Evolutionary conservation across 345 rosid species (phyloP), one percentile per base, ranked within the genome.

Genomic region (Zanthoxylum bungeanum): DNA sequence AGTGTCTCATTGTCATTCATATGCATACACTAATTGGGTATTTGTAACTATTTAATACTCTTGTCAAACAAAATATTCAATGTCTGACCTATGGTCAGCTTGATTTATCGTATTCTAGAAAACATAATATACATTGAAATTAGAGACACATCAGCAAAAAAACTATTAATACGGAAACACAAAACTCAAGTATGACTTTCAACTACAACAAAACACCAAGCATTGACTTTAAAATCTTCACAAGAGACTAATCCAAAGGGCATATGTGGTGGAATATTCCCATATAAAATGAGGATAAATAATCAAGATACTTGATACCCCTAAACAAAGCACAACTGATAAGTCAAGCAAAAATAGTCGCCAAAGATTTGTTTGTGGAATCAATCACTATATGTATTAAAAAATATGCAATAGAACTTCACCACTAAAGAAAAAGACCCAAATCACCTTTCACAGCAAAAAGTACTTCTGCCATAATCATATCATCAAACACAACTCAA

Each of bases 231-330:
- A 46, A 22, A 17, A 11, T 64, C 75, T 67, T 66, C 52, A 56
- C 42, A 1, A 4, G 24, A 73, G 70, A 52, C 69, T 50, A 73
- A 61, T 75, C 78, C 73, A 64, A 50, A 77, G 69, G 80, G 79
- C 33, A 83, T 77, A 77, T 60, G 6, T 31, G 66, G 64, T 4
- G 70, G 89, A 77, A 87, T 85, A 87, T 85, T 80, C 86, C 68
- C 71, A 55, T 25, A 56, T 58, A 31, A 60, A 70, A 71, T 63
- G 46, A 64, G 36, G 61, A 60, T 51, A 71, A 39, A 5, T 9
- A 11, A 24, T 55, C 11, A 65, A 75, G 60, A 77, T 56, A 73
- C 76, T 68, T 57, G 62, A 73, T 67, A 78, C 73, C 80, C 56
- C 52, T 64, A 51, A 61, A 51, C 46, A 44, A 73, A 39, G 59